phyloP scores from a whole-genome alignment of 345 rosid species.

The Brassica nigra region DNA sequence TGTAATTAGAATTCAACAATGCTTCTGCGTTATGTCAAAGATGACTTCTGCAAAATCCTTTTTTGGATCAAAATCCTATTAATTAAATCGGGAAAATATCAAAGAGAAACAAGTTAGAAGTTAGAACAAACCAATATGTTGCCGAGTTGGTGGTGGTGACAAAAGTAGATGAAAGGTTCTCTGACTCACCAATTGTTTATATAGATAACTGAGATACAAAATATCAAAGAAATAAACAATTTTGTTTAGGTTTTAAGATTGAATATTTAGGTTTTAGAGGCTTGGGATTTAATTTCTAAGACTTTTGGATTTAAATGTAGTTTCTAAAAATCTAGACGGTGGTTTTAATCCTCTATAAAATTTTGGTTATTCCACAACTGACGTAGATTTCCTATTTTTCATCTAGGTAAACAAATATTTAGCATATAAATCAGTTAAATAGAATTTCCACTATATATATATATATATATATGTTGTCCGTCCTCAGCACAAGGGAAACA shows the following conservation, averaged over 20 bases:
- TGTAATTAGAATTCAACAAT: slow-evolving; percentile 3
- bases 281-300: background rate
- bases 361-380: too few species aligned
- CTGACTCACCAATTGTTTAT: slow-evolving; percentile 9
- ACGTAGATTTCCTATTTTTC: too few species aligned
- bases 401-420: too few species aligned
- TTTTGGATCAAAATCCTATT: too few species aligned
- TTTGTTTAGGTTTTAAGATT: background rate
- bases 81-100: slow-evolving; percentile 25
- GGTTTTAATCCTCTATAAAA: too few species aligned
- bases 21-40: slow-evolving; percentile 16
- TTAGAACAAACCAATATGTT: slow-evolving; percentile 14
- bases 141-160: slow-evolving; percentile 29
- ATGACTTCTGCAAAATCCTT: slow-evolving; percentile 28
- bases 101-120: slow-evolving; percentile 21
- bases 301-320: too few species aligned
- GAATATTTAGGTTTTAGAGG: background rate
- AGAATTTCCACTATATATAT: too few species aligned
- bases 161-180: slow-evolving; percentile 8
- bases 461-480: too few species aligned
- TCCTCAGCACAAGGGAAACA: too few species aligned
- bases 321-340: too few species aligned
- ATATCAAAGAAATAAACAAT: background rate
- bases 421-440: too few species aligned
- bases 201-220: background rate